A percentile compares a stretch with the other conserved stretches of the same genome.
These are phyloP conservation scores for Schizothecium vesticola DNA, from an alignment of 495 filamentous ascomycete genomes.

Conservation along the genomic window DNA sequence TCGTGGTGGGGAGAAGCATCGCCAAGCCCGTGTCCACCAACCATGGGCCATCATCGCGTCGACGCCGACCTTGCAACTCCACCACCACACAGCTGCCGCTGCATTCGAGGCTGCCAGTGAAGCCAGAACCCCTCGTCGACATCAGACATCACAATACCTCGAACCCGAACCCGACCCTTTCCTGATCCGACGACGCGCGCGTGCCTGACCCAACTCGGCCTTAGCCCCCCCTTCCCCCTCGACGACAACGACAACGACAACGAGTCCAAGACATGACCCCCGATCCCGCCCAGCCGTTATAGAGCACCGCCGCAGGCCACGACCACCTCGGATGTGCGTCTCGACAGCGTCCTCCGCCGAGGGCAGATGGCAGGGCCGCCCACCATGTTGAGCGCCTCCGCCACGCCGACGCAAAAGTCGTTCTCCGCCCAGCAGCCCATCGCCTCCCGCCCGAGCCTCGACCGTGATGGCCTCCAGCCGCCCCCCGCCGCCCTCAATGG, in stretches of 20 bases:
- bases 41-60: neutral
- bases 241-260: neutral
- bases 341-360: constrained; percentile 32
- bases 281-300: neutral
- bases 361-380: constrained; percentile 52
- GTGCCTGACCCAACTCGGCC: neutral
- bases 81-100: neutral
- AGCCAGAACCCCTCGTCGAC: neutral
- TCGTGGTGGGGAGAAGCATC: neutral
- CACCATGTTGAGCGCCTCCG: constrained; percentile 58
- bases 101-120: neutral
- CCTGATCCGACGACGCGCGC: neutral
- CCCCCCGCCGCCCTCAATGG: constrained; percentile 27
- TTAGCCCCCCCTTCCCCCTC: neutral
- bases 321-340: constrained; percentile 18
- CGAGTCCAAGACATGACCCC: neutral
- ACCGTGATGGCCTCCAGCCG: constrained; percentile 50
- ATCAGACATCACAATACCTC: neutral
- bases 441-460: constrained; percentile 41
- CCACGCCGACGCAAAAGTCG: constrained; percentile 66
- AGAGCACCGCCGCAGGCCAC: neutral
- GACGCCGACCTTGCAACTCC: neutral
- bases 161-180: neutral
- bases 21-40: neutral
- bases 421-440: constrained; percentile 52